Conservation (phyloP, 1,139 yeast genomes). For the Yamadazyma triangularis region DNA sequence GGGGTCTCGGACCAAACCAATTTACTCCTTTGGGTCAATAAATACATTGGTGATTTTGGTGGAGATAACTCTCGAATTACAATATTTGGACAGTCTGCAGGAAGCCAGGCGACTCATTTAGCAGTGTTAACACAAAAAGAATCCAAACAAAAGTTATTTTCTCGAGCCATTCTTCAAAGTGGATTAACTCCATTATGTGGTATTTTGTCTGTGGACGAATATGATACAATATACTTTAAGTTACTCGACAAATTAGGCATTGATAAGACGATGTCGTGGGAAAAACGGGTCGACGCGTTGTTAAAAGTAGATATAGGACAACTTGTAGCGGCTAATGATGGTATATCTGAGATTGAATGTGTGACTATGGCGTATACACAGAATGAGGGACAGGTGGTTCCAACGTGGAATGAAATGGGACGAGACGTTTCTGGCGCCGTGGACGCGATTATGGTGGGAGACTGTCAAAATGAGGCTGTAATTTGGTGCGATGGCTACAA, state of each 20-base stretch:
- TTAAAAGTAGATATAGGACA: constrained; percentile 7
- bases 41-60: constrained; percentile 5
- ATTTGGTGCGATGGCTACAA: constrained; percentile 10
- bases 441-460: constrained; percentile 9
- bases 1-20: constrained; percentile 7
- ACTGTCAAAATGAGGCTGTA: constrained; percentile 10
- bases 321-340: constrained; percentile 7
- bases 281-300: constrained; percentile 8
- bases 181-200: constrained; percentile 12
- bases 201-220: constrained; percentile 9
- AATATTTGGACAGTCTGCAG: constrained; percentile 9
- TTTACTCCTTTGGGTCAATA: constrained; percentile 6
- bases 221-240: constrained; percentile 10
- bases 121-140: constrained; percentile 6
- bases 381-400: constrained; percentile 7
- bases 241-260: constrained; percentile 8
- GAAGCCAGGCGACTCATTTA: constrained; percentile 8
- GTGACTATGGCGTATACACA: constrained; percentile 13
- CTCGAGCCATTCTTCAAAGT: constrained; percentile 12
- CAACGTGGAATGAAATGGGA: constrained; percentile 8
- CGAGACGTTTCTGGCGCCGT: constrained; percentile 2
- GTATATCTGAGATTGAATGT: constrained; percentile 6
- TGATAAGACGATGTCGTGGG: constrained; percentile 6
- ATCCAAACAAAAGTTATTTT: constrained; percentile 8
- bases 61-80: constrained; percentile 6